Evolutionary conservation across 768 basidiomycete genomes (phyloP), one percentile per base, ranked within the genome.

Genomic region (Termitomyces sp.): DNA sequence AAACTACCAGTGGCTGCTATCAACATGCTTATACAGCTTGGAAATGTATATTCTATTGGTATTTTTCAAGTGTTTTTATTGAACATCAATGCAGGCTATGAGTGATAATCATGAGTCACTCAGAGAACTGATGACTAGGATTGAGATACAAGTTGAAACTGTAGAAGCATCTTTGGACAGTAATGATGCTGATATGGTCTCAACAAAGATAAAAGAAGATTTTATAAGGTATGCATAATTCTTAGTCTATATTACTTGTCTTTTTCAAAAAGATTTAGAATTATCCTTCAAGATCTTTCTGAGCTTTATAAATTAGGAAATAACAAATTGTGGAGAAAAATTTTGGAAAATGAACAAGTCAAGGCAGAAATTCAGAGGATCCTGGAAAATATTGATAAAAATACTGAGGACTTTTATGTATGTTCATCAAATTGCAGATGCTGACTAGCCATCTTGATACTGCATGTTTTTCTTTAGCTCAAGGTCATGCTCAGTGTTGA

Each of bases 281-380:
- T 32, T 6, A 38, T 57, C n/a, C 18, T 46, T 35, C 3, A 43
- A 13, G 36, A 38, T 38, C 16, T 38, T 16, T 16, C 6, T 14
- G 14, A 38, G 14, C 36, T 38, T 38, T 5, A 38, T 5, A 6
- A 5, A 38, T 38, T 38, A 5, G 16, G 16, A 5, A 16, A 38
- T 0, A 38, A 38, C 14, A 38, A 2, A 38, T 38, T 38, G 16
- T 38, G 36, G 36, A 38, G 36, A 16, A 16, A 38, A 0, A 36
- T 62, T 26, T 26, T 65, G 30, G 41, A 62, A 13, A 56, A 52
- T 43, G 59, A 58, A 36, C 61, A 55, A 43, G 49, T 64, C 50
- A 53, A 22, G n/a, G 35, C 40, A 16, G 40, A 52, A 30, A 57
- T 64, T 45, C 28, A 51, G 13, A 22, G 6, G 2, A 49, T 36